Base-by-base conservation (phyloP, 164 flowering plant species). In the Stephania yunnanensis region DNA sequence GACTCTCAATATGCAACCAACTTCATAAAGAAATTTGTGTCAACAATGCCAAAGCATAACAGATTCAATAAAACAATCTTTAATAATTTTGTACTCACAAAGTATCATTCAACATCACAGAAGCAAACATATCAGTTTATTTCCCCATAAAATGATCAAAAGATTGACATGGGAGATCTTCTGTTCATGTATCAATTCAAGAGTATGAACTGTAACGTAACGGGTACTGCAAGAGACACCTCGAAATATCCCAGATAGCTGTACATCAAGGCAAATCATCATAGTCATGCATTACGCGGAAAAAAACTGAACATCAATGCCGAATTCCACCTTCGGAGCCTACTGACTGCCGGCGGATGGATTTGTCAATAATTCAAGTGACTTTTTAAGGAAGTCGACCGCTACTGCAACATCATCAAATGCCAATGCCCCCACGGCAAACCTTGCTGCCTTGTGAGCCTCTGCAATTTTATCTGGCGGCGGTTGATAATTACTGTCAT, bases 381-480 rank as follows among this genome's bases (percentile, higher is more conserved):
- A 87, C 71, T 89, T 94, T 72, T 72, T 87, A 17, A 95, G 87
- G 79, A 80, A 81, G 55, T 95, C 99, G 46, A 95, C 92, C 2
- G 98, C 99, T 63, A 86, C 79, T 25, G 89, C 58, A 19, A 95
- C 97, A 71, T 95, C 99, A 80, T 95, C 99, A 83, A 95, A 95
- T 66, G 99, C 99, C 83, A 95, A 80, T n/a, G 99, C 98, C 74
- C 98, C 97, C 29, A 93, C 99, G 0, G 99, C 99, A 85, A 95
- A 95, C 82, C 95, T 91, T 5, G 99, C 99, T 64, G 97, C 99
- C 84, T 95, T 95, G 81, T 93, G 98, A 73, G 99, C 99, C 80
- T 93, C 99, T 4, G 93, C 88, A 72, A 95, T 87, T 80, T 91
- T 93, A 75, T 92, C 99, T 10, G 99, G 89, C 15, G 94, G 78